These are phyloP conservation scores for Bruguiera hainesii DNA, from an alignment of 441 rosid genomes.

Conservation along the genomic window DNA sequence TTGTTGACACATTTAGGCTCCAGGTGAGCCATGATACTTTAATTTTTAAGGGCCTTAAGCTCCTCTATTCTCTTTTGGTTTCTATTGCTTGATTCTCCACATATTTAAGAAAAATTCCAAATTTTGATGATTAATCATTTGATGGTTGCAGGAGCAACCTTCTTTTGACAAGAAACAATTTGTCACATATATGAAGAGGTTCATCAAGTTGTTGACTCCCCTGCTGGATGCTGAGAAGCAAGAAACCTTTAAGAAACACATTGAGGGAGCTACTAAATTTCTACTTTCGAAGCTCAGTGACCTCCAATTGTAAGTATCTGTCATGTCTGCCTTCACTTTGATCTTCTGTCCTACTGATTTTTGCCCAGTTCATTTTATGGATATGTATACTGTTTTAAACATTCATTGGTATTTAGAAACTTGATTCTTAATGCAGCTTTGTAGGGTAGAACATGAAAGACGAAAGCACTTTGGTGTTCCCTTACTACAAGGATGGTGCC, in stretches of 20 bases:
- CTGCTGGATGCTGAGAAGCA: constrained; percentile 58
- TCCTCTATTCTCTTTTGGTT: background rate
- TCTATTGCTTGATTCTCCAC: too few relatives aligned
- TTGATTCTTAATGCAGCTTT: constrained; percentile 43
- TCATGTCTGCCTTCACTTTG: background rate
- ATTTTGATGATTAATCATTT: background rate
- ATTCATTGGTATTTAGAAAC: background rate
- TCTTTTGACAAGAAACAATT: constrained; percentile 84
- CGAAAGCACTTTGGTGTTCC: constrained; percentile 67
- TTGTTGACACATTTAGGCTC: constrained; percentile 95
- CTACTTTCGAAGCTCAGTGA: constrained; percentile 76
- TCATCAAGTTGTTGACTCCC: constrained; percentile 65
- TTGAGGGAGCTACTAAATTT: constrained; percentile 90
- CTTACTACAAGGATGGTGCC: constrained; percentile 97
- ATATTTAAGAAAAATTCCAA: background rate
- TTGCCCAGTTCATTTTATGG: background rate
- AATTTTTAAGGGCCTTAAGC: background rate
- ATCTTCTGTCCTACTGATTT: background rate
- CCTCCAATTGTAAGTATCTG: constrained; percentile 72
- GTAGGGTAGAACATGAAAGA: constrained; percentile 95
- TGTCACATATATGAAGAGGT: constrained; percentile 59
- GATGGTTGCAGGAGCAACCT: constrained; percentile 82
- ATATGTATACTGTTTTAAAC: background rate
- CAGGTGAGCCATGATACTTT: constrained; percentile 48
- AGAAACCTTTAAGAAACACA: constrained; percentile 62